A percentile compares a stretch with the other conserved stretches of the same genome.
Conservation (phyloP, 306 rosid genomes). For the Prunus davidiana region DNA sequence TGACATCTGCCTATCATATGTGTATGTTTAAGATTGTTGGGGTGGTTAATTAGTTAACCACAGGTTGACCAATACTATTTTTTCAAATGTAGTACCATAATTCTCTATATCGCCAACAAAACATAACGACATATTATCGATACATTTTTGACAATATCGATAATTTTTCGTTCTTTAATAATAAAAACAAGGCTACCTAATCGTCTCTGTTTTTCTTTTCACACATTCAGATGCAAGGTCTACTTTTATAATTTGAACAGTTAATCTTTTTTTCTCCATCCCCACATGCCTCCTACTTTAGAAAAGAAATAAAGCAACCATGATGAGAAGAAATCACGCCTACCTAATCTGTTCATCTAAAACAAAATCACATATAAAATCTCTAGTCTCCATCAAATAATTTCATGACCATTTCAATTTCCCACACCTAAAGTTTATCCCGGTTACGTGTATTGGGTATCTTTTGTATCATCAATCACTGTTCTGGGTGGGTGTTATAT, state of each 20-base stretch:
- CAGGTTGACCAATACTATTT: too few species aligned
- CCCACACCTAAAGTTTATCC: neutral
- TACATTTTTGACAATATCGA: too few species aligned
- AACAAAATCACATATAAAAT: neutral
- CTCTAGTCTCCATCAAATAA: neutral
- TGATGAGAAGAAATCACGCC: conserved; percentile 3
- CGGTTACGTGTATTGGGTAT: neutral
- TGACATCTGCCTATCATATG: too few species aligned
- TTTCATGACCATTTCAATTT: neutral
- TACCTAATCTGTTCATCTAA: neutral
- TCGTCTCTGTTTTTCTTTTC: neutral
- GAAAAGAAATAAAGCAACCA: conserved; percentile 6
- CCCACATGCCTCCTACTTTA: conserved; percentile 19
- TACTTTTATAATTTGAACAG: neutral
- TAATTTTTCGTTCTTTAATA: too few species aligned
- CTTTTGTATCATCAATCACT: conserved; percentile 9
- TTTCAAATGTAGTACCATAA: too few species aligned
- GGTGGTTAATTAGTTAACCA: too few species aligned
- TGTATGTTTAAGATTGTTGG: too few species aligned
- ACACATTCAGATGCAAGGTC: neutral
- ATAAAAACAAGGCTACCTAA: neutral
- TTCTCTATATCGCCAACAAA: too few species aligned
- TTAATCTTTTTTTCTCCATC: neutral
- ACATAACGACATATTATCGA: too few species aligned
- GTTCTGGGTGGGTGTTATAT: neutral